These are phyloP conservation scores for Cyberlindnera lachancei DNA, from an alignment of 805 yeast genomes.

Conservation along the genomic window DNA sequence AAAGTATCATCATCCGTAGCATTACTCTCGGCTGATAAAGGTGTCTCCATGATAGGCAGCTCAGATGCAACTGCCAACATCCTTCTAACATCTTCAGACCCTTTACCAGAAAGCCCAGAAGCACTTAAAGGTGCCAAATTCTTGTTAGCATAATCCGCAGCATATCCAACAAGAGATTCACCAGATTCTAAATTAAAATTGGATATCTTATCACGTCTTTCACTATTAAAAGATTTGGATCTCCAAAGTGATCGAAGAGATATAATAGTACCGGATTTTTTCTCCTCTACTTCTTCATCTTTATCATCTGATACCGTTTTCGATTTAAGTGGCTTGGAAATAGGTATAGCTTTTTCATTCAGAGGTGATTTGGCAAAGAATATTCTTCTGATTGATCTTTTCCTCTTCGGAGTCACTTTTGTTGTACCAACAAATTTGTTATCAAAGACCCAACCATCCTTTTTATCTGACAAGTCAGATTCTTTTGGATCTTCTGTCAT, in stretches of 20 bases:
- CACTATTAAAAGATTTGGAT: conserved; percentile 6
- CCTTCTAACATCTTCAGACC: conserved; percentile 9
- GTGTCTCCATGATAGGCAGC: not conserved
- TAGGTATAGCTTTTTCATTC: not conserved
- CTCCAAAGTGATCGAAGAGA: conserved; percentile 8
- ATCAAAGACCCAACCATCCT: conserved; percentile 5
- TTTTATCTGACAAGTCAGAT: not conserved
- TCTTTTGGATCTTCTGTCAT: not conserved
- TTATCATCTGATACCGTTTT: not conserved
- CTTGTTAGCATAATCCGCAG: conserved; percentile 9
- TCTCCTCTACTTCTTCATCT: not conserved
- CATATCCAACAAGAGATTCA: conserved; percentile 15
- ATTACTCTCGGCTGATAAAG: not conserved
- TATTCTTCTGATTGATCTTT: conserved; percentile 13
- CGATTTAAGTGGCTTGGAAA: not conserved
- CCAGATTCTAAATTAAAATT: conserved; percentile 19
- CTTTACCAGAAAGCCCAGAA: conserved; percentile 3
- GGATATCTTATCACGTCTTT: not conserved
- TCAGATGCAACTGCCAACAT: conserved; percentile 1
- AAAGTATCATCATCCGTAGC: conserved; percentile 4
- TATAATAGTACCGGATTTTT: not conserved
- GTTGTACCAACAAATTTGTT: conserved; percentile 10
- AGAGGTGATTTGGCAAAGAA: conserved; percentile 11
- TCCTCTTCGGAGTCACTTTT: conserved; percentile 2
- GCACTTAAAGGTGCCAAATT: conserved; percentile 10